Base-by-base conservation (phyloP, 2,329 filamentous ascomycete species). In the Ascochyta koolunga region DNA sequence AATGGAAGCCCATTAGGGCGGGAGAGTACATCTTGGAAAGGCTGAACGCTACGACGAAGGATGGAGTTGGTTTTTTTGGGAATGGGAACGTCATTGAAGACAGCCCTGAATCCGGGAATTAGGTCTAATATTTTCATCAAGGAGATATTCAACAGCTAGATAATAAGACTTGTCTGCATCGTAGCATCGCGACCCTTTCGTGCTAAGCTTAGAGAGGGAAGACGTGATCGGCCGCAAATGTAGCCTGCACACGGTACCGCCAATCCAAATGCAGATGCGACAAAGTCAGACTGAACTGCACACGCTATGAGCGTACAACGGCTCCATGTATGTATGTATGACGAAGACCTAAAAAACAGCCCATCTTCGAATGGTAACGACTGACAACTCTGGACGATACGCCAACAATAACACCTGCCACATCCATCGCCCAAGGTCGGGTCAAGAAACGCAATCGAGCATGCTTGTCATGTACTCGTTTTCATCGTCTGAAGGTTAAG, bases 11-110 rank as follows among this genome's bases (percentile, higher is more conserved):
- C 0, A 71, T 78, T 8, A 59, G 64, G 11, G 75, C 75, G 0
- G 75, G 76, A 2, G 73, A 76, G 62, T 77, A 77, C 57, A 69
- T 78, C 25, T 51, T 77, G 10, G 74, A 77, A 54, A 61, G 76
- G 21, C 44, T 75, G 33, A 72, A 72, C 46, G 66, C 60, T 19
- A 72, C 67, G 15, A 72, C 66, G 18, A 69, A 67, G 31, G 68
- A 69, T 57, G 71, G 69, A 1, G 56, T 55, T 27, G 70, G 69
- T 1, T 71, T 67, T 18, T 64, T 56, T 46, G 64, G 53, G 6
- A 68, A 68, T 40, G 53, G 50, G 10, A 25, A 54, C 11, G 13
- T 27, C 15, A 10, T 10, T 5, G 19, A n/a, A 9, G 5, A 16
- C 8, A 33, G 5, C 3, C 31, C 15, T 33, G 5, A 3, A 16